These are phyloP conservation scores for Pythium oligandrum DNA, from an alignment of 352 stramenopile species.

Conservation along the genomic window DNA sequence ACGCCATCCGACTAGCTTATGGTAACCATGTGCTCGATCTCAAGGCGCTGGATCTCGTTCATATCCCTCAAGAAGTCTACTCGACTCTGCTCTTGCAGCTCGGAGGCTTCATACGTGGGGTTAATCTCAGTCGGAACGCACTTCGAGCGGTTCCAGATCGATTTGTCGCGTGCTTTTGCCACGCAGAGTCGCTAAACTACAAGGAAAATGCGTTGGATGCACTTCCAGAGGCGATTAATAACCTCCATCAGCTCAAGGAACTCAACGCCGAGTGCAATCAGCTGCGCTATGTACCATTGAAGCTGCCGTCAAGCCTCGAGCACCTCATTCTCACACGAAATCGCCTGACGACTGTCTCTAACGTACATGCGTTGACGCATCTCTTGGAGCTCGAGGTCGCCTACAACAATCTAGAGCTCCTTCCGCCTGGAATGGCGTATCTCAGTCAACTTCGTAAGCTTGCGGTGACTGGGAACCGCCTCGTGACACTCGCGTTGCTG, in stretches of 20 bases:
- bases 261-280: conserved; percentile 62
- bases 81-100: conserved; percentile 66
- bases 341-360: conserved; percentile 38
- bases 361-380: conserved; percentile 38
- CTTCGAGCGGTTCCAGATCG: conserved; percentile 43
- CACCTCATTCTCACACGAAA: conserved; percentile 42
- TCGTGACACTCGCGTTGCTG: conserved; percentile 59
- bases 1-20: conserved; percentile 44
- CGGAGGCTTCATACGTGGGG: conserved; percentile 40
- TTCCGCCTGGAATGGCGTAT: conserved; percentile 42
- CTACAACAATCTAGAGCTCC: conserved; percentile 56
- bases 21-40: conserved; percentile 57
- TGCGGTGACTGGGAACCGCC: conserved; percentile 39
- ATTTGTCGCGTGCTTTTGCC: conserved; percentile 52
- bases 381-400: conserved; percentile 53
- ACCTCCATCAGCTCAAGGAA: conserved; percentile 29
- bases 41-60: conserved; percentile 56
- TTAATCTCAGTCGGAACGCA: conserved; percentile 70
- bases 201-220: conserved; percentile 62
- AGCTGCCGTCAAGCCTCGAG: conserved; percentile 33
- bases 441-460: conserved; percentile 44
- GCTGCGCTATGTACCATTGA: conserved; percentile 32
- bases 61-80: conserved; percentile 50
- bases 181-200: conserved; percentile 42
- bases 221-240: conserved; percentile 23